These are phyloP conservation scores for Xerocomellus dryophilus DNA, from an alignment of 768 basidiomycete species.

Conservation along the genomic window DNA sequence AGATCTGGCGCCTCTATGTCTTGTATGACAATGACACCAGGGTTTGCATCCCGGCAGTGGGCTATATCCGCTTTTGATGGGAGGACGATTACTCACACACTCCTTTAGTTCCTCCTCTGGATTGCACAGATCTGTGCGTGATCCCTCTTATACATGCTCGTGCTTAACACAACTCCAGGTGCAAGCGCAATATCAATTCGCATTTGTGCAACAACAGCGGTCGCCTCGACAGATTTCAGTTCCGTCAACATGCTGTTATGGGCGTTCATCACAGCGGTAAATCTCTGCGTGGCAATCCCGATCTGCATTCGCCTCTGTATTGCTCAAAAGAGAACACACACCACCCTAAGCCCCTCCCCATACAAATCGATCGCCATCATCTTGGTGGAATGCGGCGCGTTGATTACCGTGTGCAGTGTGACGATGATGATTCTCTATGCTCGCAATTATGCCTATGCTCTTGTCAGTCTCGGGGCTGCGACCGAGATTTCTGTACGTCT, in stretches of 20 bases:
- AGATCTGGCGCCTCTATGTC: constrained; percentile 27
- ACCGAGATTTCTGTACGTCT: constrained; percentile 19
- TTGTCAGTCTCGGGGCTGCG: constrained; percentile 8
- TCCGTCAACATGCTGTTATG: constrained; percentile 6
- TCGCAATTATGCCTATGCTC: neutral
- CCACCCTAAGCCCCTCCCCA: constrained; percentile 2
- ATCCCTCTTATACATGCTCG: neutral
- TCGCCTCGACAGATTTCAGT: neutral
- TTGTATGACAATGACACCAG: constrained; percentile 10
- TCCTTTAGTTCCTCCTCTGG: constrained; percentile 19
- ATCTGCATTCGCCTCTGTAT: constrained; percentile 17
- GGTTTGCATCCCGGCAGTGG: constrained; percentile 21
- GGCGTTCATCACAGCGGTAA: constrained; percentile 10
- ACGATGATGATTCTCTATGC: constrained; percentile 12
- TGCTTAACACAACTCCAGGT: constrained; percentile 7
- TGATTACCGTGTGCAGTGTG: constrained; percentile 7
- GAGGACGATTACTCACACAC: neutral
- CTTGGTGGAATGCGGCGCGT: constrained; percentile 18
- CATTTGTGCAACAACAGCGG: neutral
- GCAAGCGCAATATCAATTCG: neutral
- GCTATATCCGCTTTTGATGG: neutral
- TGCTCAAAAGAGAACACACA: constrained; percentile 6
- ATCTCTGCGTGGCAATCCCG: constrained; percentile 14
- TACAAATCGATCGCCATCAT: constrained; percentile 15
- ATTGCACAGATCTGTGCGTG: constrained; percentile 17